These are phyloP conservation scores for Leccinum barrowsii DNA, from an alignment of 768 basidiomycete genomes.

Conservation along the genomic window DNA sequence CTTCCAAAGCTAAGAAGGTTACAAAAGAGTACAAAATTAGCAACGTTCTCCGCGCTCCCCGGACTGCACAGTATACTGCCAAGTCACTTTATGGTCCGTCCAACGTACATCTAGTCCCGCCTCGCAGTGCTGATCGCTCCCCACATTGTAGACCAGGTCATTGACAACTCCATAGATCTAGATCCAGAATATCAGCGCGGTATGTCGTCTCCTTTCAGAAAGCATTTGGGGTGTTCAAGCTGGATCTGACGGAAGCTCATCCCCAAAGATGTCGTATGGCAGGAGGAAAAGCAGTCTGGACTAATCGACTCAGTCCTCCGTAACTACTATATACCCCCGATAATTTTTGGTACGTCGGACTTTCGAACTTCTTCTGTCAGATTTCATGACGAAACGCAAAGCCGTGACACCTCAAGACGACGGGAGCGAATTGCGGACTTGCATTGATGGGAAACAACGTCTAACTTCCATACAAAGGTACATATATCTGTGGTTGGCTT, in stretches of 20 bases:
- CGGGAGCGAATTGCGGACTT: constrained; percentile 44
- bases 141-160: constrained; percentile 41
- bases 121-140: not conserved
- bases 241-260: not conserved
- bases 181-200: constrained; percentile 69
- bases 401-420: constrained; percentile 39
- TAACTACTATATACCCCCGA: constrained; percentile 64
- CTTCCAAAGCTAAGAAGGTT: constrained; percentile 22
- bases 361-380: not conserved
- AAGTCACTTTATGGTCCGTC: constrained; percentile 42
- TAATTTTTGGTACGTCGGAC: constrained; percentile 53
- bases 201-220: constrained; percentile 19
- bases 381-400: constrained; percentile 18
- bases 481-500: not conserved
- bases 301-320: constrained; percentile 63
- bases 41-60: constrained; percentile 35
- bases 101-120: not conserved
- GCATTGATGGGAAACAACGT: constrained; percentile 74
- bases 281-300: constrained; percentile 52
- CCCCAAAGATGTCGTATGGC: constrained; percentile 59
- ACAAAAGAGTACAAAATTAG: constrained; percentile 30
- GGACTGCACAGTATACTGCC: constrained; percentile 40
- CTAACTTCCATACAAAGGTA: constrained; percentile 64
- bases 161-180: constrained; percentile 46
- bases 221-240: not conserved